A percentile compares a stretch with the other conserved stretches of the same genome.
Evolutionary conservation across 257 asterid species (phyloP).

Genomic region (Anisodus tanguticus): DNA sequence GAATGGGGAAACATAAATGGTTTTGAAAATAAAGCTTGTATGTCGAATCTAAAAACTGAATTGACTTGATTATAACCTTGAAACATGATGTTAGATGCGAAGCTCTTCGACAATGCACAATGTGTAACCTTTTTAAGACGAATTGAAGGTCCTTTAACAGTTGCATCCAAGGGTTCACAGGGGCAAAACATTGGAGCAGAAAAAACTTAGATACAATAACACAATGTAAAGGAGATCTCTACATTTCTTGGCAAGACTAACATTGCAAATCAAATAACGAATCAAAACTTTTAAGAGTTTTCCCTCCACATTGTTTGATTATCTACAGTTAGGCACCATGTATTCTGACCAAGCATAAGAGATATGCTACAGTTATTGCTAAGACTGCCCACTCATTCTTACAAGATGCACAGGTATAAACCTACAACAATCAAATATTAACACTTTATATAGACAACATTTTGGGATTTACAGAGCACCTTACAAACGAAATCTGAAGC

Average conservation of each 20-base stretch:
- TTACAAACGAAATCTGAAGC: background rate
- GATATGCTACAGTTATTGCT: conserved; percentile 18
- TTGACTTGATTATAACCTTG: background rate
- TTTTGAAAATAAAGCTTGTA: too few species aligned
- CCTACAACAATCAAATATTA: conserved; percentile 21
- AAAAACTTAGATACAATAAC: background rate
- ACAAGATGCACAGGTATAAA: conserved; percentile 28
- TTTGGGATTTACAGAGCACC: background rate
- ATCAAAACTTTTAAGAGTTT: conserved; percentile 22
- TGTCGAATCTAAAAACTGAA: background rate
- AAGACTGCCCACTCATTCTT: conserved; percentile 10
- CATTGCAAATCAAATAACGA: background rate
- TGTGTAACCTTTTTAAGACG: background rate
- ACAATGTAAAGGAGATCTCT: background rate
- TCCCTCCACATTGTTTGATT: conserved; percentile 7
- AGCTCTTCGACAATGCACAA: background rate
- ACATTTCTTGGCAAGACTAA: background rate
- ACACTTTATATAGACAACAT: conserved; percentile 16
- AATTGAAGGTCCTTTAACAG: background rate
- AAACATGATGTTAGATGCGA: background rate
- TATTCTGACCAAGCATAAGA: conserved; percentile 1
- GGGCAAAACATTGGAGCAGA: too few species aligned
- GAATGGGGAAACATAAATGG: background rate
- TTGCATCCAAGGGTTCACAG: background rate
- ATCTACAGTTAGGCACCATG: conserved; percentile 24